phyloP scores from a whole-genome alignment of 2,329 filamentous ascomycete genomes.

The Lanzia echinophila region DNA sequence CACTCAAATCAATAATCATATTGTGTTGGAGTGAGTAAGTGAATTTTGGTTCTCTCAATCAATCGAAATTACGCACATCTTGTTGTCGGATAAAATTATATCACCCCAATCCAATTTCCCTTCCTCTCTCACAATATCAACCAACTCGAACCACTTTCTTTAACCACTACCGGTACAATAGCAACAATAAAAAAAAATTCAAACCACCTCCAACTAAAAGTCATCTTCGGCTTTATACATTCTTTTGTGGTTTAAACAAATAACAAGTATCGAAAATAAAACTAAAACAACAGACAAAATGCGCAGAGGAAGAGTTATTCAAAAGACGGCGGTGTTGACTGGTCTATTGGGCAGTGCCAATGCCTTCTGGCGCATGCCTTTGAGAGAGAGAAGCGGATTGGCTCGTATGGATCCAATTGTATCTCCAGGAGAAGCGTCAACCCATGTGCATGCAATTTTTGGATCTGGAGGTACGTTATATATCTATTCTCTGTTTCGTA shows the following conservation, averaged over 20 bases:
- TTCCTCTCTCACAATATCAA: no score
- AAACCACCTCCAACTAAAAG: no score
- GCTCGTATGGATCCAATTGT: conserved; percentile 75
- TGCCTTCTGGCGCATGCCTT: conserved; percentile 90
- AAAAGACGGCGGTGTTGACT: background rate
- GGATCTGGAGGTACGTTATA: conserved; percentile 63
- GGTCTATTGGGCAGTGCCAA: conserved; percentile 30
- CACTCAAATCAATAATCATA: no score
- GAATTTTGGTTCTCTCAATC: no score
- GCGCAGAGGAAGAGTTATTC: background rate
- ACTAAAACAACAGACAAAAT: background rate
- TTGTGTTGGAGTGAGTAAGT: no score
- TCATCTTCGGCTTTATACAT: background rate
- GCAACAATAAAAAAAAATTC: no score
- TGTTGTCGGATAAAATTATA: no score
- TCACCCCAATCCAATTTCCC: no score
- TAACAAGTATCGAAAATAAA: background rate
- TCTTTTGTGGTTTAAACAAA: background rate
- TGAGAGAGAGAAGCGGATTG: conserved; percentile 61
- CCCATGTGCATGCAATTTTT: conserved; percentile 69
- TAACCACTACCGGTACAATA: no score
- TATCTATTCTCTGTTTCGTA: conserved; percentile 1
- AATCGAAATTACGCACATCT: no score
- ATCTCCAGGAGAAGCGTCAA: conserved; percentile 45
- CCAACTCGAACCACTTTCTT: no score